Percentiles rank a stretch among this genome's conserved stretches.
These are phyloP conservation scores for Abortiporus biennis DNA, from an alignment of 1,284 basidiomycete species.

Conservation along the genomic window DNA sequence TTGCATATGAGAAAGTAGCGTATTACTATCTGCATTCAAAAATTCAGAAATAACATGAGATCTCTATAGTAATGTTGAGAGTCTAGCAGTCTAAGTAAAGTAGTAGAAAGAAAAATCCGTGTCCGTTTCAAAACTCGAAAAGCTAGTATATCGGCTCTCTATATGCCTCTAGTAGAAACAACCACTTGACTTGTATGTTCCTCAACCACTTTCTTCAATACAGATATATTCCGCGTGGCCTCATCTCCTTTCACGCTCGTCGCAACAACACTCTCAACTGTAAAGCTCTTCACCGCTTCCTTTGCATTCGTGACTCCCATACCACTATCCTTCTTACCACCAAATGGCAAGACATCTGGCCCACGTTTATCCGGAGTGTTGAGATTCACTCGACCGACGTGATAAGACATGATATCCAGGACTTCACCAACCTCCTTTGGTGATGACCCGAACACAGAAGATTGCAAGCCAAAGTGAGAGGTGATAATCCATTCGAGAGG, in stretches of 20 bases:
- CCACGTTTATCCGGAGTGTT: constrained; percentile 7
- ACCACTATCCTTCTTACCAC: constrained; percentile 7
- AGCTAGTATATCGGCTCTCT: too few relatives aligned
- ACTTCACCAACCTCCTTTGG: constrained; percentile 5
- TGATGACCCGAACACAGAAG: constrained; percentile 7
- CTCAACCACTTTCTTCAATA: not conserved
- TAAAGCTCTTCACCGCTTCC: constrained; percentile 6
- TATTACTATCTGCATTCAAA: too few relatives aligned
- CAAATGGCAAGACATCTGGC: constrained; percentile 5
- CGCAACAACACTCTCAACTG: constrained; percentile 5
- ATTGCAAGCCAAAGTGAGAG: constrained; percentile 9
- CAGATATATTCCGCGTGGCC: constrained; percentile 1
- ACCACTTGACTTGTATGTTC: too few relatives aligned
- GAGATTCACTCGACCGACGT: constrained; percentile 5
- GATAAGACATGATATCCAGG: constrained; percentile 6
- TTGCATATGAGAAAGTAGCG: too few relatives aligned
- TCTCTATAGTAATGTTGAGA: too few relatives aligned
- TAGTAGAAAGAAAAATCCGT: too few relatives aligned
- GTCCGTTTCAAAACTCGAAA: too few relatives aligned
- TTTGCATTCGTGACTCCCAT: constrained; percentile 7
- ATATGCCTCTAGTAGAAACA: too few relatives aligned
- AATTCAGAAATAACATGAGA: too few relatives aligned
- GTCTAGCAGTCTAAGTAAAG: too few relatives aligned
- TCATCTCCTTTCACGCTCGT: constrained; percentile 3
- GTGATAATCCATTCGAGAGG: constrained; percentile 7